These are phyloP conservation scores for Mortierella polycephala DNA, from an alignment of 371 early-diverging fungal genomes.

Conservation along the genomic window DNA sequence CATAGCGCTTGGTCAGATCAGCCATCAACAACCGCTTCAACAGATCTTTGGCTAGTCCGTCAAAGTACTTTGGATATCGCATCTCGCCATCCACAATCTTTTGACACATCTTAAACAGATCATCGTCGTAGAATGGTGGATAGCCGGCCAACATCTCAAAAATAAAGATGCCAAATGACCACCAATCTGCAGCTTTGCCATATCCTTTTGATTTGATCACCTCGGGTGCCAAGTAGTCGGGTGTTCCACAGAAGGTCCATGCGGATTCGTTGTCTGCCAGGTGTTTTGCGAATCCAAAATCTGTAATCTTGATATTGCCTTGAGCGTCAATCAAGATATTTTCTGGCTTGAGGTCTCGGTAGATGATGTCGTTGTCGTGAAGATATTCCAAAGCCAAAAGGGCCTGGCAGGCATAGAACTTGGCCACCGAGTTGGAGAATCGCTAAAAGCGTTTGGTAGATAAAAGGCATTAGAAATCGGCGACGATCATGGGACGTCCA, in stretches of 20 bases:
- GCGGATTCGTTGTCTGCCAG: constrained; percentile 84
- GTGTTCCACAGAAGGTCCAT: constrained; percentile 93
- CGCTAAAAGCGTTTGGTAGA: constrained; percentile 65
- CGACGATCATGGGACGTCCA: background rate
- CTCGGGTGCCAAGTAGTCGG: constrained; percentile 95
- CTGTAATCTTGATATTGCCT: constrained; percentile 98
- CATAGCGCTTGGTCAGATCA: constrained; percentile 81
- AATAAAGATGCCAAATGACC: constrained; percentile 92
- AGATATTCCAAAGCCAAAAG: constrained; percentile 86
- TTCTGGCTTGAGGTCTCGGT: constrained; percentile 96
- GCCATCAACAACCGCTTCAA: constrained; percentile 80
- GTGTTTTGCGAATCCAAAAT: constrained; percentile 99
- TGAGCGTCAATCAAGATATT: constrained; percentile 89
- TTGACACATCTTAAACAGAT: constrained; percentile 81
- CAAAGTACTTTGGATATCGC: constrained; percentile 81
- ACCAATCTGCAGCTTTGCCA: constrained; percentile 92
- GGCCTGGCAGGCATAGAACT: constrained; percentile 84
- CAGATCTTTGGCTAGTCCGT: constrained; percentile 80
- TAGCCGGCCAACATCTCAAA: constrained; percentile 76
- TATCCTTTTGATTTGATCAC: constrained; percentile 93
- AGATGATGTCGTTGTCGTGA: constrained; percentile 89
- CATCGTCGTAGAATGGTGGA: constrained; percentile 56
- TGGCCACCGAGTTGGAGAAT: constrained; percentile 92
- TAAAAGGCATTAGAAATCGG: background rate
- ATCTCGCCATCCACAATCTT: constrained; percentile 82